These are phyloP conservation scores for Acidomyces sp. DNA, from an alignment of 495 filamentous ascomycete genomes.

Conservation along the genomic window DNA sequence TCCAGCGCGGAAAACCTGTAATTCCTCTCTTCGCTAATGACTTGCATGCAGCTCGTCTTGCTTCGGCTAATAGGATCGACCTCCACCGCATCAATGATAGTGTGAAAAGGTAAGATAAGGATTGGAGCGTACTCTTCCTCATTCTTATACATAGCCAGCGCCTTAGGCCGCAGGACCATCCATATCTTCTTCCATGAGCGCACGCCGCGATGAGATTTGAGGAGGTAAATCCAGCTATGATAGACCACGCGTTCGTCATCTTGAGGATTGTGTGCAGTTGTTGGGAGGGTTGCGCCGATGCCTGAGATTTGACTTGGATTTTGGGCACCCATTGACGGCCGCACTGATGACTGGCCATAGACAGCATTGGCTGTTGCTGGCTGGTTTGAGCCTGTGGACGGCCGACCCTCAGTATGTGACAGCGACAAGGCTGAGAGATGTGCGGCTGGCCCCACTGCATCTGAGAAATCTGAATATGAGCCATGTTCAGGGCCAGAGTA, in stretches of 20 bases:
- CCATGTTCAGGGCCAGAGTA: constrained; percentile 82
- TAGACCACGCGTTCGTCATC: constrained; percentile 64
- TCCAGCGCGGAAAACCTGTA: constrained; percentile 73
- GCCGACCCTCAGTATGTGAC: constrained; percentile 16
- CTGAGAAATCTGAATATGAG: constrained; percentile 84
- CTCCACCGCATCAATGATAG: constrained; percentile 83
- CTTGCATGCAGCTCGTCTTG: constrained; percentile 76
- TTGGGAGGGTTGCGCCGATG: constrained; percentile 29
- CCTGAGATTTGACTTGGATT: constrained; percentile 46
- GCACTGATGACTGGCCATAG: constrained; percentile 6
- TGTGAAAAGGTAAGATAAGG: constrained; percentile 65
- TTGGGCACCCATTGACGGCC: constrained; percentile 22
- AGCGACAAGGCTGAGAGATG: constrained; percentile 33
- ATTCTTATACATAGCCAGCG: constrained; percentile 84
- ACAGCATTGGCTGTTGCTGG: constrained; percentile 11
- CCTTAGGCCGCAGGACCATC: constrained; percentile 79
- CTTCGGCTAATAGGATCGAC: constrained; percentile 76
- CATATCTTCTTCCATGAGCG: constrained; percentile 90
- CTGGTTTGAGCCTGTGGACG: constrained; percentile 14
- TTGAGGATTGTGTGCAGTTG: not conserved
- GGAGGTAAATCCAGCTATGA: constrained; percentile 78
- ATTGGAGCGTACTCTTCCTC: constrained; percentile 81
- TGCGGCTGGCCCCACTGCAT: constrained; percentile 36
- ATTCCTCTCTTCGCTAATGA: constrained; percentile 87
- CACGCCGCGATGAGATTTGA: constrained; percentile 75